Percentiles rank a stretch among this genome's conserved stretches.
Conservation (phyloP, 2,329 filamentous ascomycete genomes). For the Claviceps sp. region DNA sequence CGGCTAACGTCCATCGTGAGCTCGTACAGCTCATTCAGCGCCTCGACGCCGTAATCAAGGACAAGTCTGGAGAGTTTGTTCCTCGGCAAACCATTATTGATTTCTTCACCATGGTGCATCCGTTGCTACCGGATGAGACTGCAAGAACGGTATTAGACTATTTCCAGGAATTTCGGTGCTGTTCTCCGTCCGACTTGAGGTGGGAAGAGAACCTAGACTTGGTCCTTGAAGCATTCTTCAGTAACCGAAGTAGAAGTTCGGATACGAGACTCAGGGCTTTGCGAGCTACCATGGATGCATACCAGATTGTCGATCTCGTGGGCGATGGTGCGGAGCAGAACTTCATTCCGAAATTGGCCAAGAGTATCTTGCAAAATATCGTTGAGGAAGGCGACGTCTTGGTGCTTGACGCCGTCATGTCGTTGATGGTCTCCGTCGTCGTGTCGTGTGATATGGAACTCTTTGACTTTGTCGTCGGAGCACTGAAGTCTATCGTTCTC, state of each 20-base stretch:
- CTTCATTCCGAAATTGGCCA: conserved; percentile 43
- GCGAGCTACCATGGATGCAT: conserved; percentile 44
- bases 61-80: conserved; percentile 39
- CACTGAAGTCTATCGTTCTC: conserved; percentile 36
- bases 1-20: conserved; percentile 28
- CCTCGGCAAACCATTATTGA: conserved; percentile 53
- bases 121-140: conserved; percentile 49
- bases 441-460: conserved; percentile 42
- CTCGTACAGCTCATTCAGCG: conserved; percentile 31
- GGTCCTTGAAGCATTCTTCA: conserved; percentile 50
- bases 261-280: conserved; percentile 50
- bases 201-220: conserved; percentile 53
- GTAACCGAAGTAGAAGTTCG: conserved; percentile 45
- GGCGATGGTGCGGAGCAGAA: conserved; percentile 45
- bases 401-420: conserved; percentile 51
- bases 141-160: conserved; percentile 52
- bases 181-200: conserved; percentile 54
- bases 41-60: conserved; percentile 33
- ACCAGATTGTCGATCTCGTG: conserved; percentile 44
- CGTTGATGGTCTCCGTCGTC: conserved; percentile 51
- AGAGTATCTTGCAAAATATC: conserved; percentile 47
- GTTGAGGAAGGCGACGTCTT: conserved; percentile 48
- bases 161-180: conserved; percentile 54
- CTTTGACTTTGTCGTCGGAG: conserved; percentile 44
- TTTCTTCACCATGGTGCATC: conserved; percentile 50